A percentile compares a stretch with the other conserved stretches of the same genome.
Conservation (phyloP, 2,329 filamentous ascomycete species). For the Rhynchosporium agropyri region DNA sequence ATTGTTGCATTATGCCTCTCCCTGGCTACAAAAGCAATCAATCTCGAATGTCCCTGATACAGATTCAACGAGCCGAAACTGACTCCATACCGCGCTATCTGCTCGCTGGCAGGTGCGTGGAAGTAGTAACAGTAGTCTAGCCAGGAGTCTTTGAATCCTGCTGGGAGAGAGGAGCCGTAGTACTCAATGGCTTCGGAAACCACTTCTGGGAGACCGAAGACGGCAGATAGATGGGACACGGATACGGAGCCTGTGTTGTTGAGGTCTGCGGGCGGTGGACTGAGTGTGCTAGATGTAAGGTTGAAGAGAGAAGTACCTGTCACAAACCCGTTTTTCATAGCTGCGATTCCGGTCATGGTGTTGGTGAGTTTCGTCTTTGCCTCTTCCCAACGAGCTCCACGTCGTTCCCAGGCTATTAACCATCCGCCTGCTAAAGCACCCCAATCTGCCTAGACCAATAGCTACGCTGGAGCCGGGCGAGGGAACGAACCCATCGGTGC, state of each 20-base stretch:
- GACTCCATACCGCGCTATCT: conserved; percentile 55
- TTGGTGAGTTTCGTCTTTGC: conserved; percentile 53
- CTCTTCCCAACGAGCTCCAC: conserved; percentile 55
- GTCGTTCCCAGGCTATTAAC: conserved; percentile 63
- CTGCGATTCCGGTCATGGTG: conserved; percentile 54
- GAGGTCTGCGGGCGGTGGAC: conserved; percentile 55
- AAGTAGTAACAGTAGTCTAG: conserved; percentile 64
- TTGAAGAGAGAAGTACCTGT: conserved; percentile 58
- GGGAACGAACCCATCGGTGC: conserved; percentile 53
- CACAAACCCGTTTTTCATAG: conserved; percentile 60
- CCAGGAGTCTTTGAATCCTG: conserved; percentile 57
- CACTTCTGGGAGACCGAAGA: conserved; percentile 62
- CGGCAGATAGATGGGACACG: conserved; percentile 58
- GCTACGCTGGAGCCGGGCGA: conserved; percentile 47
- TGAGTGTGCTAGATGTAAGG: conserved; percentile 51
- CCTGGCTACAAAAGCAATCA: conserved; percentile 57
- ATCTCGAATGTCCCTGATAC: conserved; percentile 59
- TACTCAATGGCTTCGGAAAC: conserved; percentile 57
- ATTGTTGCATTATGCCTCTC: conserved; percentile 50
- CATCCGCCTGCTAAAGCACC: conserved; percentile 58
- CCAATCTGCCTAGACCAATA: conserved; percentile 62
- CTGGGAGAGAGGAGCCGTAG: conserved; percentile 49
- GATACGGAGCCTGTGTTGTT: conserved; percentile 54
- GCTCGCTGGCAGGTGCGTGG: conserved; percentile 51
- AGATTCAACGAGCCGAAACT: conserved; percentile 52